Evolutionary conservation across 2,329 filamentous ascomycete species (phyloP).

Genomic region (Leptodontidium sp.): DNA sequence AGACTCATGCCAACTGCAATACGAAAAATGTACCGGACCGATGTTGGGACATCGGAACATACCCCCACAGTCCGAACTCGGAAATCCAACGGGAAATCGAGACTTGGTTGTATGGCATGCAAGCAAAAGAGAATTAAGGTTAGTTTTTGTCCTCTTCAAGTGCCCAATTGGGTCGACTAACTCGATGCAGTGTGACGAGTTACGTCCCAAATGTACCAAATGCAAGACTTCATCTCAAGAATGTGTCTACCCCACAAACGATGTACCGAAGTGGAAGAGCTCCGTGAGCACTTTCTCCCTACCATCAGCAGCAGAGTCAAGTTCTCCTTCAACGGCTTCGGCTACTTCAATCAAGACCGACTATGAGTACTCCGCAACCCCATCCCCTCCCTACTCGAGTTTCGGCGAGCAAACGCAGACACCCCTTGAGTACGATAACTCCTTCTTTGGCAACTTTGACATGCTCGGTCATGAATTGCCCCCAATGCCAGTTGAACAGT

Average conservation of each 20-base stretch:
- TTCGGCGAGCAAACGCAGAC: slow-evolving; percentile 1
- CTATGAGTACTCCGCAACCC: background rate
- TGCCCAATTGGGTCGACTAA: slow-evolving; percentile 2
- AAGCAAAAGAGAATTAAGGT: slow-evolving; percentile 34
- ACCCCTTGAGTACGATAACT: slow-evolving; percentile 14
- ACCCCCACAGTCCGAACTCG: slow-evolving; percentile 17
- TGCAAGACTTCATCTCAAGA: slow-evolving; percentile 6
- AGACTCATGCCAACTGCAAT: slow-evolving; percentile 6
- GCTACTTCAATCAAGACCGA: background rate
- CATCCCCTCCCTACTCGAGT: slow-evolving; percentile 16
- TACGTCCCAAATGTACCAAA: slow-evolving; percentile 15
- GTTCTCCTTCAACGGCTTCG: slow-evolving; percentile 11
- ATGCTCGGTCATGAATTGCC: slow-evolving; percentile 6
- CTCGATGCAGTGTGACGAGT: slow-evolving; percentile 18
- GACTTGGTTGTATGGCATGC: slow-evolving; percentile 30
- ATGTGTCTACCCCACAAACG: slow-evolving; percentile 16
- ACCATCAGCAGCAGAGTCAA: slow-evolving; percentile 10
- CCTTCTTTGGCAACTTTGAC: slow-evolving; percentile 13
- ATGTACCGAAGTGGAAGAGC: slow-evolving; percentile 20
- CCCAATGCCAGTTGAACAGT: slow-evolving; percentile 23
- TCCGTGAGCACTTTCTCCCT: slow-evolving; percentile 17
- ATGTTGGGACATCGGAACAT: background rate
- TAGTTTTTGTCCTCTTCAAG: background rate
- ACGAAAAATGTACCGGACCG: slow-evolving; percentile 12
- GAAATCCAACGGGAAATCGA: slow-evolving; percentile 30